phyloP scores from a whole-genome alignment of 192 early-diverging fungal species.

The Geranomyces variabilis region DNA sequence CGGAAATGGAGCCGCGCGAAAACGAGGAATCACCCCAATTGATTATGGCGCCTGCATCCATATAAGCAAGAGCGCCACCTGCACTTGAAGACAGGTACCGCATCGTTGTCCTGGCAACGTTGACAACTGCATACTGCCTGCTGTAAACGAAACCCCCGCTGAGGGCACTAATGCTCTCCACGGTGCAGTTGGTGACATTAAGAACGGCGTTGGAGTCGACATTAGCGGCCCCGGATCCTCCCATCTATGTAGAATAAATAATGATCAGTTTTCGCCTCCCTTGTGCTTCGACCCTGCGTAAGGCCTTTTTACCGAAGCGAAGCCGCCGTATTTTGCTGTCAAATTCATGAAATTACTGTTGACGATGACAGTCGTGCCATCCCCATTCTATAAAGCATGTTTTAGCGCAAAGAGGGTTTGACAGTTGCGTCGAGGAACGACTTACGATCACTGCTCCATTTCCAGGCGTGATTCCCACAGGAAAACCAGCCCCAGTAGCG shows the following conservation, averaged over 20 bases:
- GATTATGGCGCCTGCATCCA: neutral
- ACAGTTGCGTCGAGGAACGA: neutral
- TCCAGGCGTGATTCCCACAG: neutral
- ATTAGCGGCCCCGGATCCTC: neutral
- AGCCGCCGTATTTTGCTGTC: constrained; percentile 2
- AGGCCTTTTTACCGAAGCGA: neutral
- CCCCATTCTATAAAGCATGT: neutral
- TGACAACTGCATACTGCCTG: neutral
- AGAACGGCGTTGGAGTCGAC: neutral
- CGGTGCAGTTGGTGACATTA: neutral
- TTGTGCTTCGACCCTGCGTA: neutral
- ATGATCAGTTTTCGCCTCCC: neutral
- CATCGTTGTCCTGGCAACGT: neutral
- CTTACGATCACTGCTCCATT: neutral
- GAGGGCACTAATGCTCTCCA: neutral
- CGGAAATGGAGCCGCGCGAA: neutral
- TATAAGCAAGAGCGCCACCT: neutral
- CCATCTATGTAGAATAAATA: neutral
- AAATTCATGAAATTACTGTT: constrained; percentile 4
- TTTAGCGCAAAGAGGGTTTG: neutral
- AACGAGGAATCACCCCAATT: neutral
- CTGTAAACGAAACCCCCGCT: neutral
- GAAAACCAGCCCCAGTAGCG: neutral
- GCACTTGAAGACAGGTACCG: neutral
- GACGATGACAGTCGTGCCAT: neutral